Evolutionary conservation across 164 flowering plant species (phyloP).

Genomic region (Liriodendron chinense): DNA sequence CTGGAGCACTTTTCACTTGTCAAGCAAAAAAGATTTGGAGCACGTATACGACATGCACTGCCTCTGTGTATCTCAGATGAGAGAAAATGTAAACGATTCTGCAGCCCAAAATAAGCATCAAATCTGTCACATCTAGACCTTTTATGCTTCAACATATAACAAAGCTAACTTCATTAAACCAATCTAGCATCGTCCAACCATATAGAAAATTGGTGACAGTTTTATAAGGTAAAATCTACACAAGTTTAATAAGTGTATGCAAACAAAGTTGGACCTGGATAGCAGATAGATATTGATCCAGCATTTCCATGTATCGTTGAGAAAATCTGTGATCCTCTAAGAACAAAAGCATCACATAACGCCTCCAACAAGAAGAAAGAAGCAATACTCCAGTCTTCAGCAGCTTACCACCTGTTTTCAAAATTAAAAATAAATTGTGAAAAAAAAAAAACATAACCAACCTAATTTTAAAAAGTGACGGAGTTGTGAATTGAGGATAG

Average conservation of each 20-base stretch:
- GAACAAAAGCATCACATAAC: conserved; percentile 58
- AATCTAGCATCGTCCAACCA: not conserved
- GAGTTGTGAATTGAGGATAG: conserved; percentile 11
- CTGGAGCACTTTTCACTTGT: not conserved
- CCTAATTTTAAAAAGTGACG: not conserved
- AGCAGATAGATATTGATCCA: conserved; percentile 72
- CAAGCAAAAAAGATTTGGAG: not conserved
- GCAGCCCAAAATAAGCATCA: not conserved
- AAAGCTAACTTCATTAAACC: too few species aligned
- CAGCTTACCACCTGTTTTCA: conserved; percentile 38
- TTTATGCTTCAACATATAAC: not conserved
- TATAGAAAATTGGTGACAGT: not conserved
- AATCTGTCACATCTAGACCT: not conserved
- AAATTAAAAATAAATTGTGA: conserved; percentile 3
- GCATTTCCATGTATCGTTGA: conserved; percentile 40
- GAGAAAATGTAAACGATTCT: not conserved
- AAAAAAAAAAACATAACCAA: conserved; percentile 6
- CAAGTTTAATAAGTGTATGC: not conserved
- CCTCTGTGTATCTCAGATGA: not conserved
- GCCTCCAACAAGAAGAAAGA: conserved; percentile 86
- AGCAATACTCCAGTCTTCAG: conserved; percentile 42
- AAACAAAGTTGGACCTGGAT: conserved; percentile 48
- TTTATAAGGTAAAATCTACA: not conserved
- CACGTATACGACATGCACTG: not conserved
- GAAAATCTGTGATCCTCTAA: conserved; percentile 55